A percentile compares a stretch with the other conserved stretches of the same genome.
Evolutionary conservation across 2,329 filamentous ascomycete species (phyloP).

Genomic region (Chaetothyriales sp.): DNA sequence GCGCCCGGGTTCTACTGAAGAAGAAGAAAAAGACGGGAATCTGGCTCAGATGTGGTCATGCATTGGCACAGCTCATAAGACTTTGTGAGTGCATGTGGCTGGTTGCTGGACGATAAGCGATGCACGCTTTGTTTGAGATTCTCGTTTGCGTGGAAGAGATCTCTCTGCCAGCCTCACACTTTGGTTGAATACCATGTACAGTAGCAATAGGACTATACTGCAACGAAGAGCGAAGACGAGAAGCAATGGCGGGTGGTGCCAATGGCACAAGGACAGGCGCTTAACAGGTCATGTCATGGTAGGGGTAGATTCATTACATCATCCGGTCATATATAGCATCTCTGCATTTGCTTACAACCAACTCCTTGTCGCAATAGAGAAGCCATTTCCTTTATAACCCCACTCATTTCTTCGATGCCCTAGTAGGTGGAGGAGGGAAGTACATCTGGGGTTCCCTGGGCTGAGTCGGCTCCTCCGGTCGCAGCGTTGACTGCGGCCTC

Average conservation of each 20-base stretch:
- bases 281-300: conserved; percentile 24
- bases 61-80: too few species aligned
- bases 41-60: too few species aligned
- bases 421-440: conserved; percentile 13
- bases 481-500: background rate
- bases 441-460: conserved; percentile 6
- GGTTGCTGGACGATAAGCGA: too few species aligned
- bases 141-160: too few species aligned
- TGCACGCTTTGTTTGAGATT: too few species aligned
- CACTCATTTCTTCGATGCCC: conserved; percentile 10
- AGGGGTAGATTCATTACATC: conserved; percentile 11
- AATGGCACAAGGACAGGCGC: conserved; percentile 1
- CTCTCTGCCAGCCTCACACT: background rate
- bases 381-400: background rate
- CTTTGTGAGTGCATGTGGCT: too few species aligned
- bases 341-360: background rate
- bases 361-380: background rate
- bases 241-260: background rate
- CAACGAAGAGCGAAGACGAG: background rate
- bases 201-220: background rate
- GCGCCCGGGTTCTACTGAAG: conserved; percentile 13
- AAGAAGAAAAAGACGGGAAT: conserved; percentile 1
- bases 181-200: background rate
- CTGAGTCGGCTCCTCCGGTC: background rate
- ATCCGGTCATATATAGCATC: background rate